Conservation (phyloP, 768 basidiomycete species). For the Amanita thiersii region DNA sequence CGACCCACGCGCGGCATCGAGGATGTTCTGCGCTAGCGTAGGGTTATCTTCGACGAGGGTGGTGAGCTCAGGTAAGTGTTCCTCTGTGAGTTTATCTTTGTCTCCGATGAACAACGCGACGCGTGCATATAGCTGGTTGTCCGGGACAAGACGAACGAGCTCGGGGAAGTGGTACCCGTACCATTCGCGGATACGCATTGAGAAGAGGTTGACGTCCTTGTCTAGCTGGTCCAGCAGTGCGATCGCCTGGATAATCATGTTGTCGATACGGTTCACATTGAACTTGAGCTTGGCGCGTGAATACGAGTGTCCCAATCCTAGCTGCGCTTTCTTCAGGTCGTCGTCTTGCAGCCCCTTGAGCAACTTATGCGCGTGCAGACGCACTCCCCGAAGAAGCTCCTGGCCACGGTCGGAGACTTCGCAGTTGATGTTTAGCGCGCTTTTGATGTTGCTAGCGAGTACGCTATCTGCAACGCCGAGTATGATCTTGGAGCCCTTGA, state of each 20-base stretch:
- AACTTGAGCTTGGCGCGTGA: slow-evolving; percentile 97
- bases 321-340: slow-evolving; percentile 89
- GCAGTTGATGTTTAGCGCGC: slow-evolving; percentile 63
- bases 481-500: slow-evolving; percentile 58
- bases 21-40: slow-evolving; percentile 83
- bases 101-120: slow-evolving; percentile 83
- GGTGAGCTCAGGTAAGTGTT: slow-evolving; percentile 72
- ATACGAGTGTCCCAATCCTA: slow-evolving; percentile 96
- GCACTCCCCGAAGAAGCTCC: slow-evolving; percentile 88
- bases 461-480: slow-evolving; percentile 74
- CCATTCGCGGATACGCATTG: slow-evolving; percentile 98
- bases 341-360: slow-evolving; percentile 82
- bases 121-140: slow-evolving; percentile 91
- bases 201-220: slow-evolving; percentile 98
- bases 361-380: slow-evolving; percentile 83
- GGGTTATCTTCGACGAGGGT: slow-evolving; percentile 77
- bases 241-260: slow-evolving; percentile 99
- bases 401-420: slow-evolving; percentile 74
- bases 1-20: slow-evolving; percentile 89
- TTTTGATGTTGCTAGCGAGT: slow-evolving; percentile 73
- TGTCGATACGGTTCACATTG: slow-evolving; percentile 92
- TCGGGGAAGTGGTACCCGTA: slow-evolving; percentile 99
- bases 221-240: slow-evolving; percentile 97
- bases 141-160: slow-evolving; percentile 85
- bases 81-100: slow-evolving; percentile 74